phyloP scores from a whole-genome alignment of 23 red algal genomes.

The Gracilaria vermiculophylla region DNA sequence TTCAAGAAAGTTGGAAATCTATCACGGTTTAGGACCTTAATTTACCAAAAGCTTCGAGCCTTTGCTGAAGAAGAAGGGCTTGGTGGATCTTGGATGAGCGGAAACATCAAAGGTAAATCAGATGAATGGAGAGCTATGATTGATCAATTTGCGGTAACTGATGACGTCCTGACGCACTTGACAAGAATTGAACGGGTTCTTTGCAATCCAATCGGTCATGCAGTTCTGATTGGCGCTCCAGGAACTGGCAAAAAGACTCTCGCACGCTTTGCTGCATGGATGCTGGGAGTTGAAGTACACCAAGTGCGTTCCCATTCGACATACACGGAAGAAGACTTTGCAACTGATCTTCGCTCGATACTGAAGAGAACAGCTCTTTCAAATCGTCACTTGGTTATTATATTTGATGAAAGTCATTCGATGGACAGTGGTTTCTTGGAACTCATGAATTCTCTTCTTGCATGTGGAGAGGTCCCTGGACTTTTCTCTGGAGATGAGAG shows the following conservation, averaged over 20 bases:
- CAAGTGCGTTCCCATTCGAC: slow-evolving; percentile 65
- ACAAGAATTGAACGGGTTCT: slow-evolving; percentile 66
- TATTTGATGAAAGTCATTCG: slow-evolving; percentile 78
- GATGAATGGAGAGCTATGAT: slow-evolving; percentile 39
- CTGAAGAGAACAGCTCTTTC: slow-evolving; percentile 44
- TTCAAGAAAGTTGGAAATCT: slow-evolving; percentile 35
- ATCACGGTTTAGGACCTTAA: slow-evolving; percentile 5
- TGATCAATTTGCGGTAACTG: slow-evolving; percentile 75
- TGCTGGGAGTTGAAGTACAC: slow-evolving; percentile 46
- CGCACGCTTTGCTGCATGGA: slow-evolving; percentile 74
- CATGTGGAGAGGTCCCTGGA: slow-evolving; percentile 72
- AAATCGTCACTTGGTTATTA: slow-evolving; percentile 45
- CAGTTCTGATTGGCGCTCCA: slow-evolving; percentile 64
- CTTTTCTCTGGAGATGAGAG: slow-evolving; percentile 67
- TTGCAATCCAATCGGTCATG: slow-evolving; percentile 57
- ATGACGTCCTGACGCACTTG: slow-evolving; percentile 64
- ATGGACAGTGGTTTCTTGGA: slow-evolving; percentile 73
- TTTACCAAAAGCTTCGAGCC: slow-evolving; percentile 61
- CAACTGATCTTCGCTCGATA: slow-evolving; percentile 51
- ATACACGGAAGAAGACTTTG: slow-evolving; percentile 64
- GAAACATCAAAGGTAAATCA: neutral
- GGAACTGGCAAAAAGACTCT: slow-evolving; percentile 77
- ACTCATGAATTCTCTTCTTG: slow-evolving; percentile 77
- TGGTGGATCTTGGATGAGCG: slow-evolving; percentile 67
- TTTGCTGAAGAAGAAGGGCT: slow-evolving; percentile 75